phyloP scores from a whole-genome alignment of 2,329 filamentous ascomycete species.

The Tolypocladium pustulatum region DNA sequence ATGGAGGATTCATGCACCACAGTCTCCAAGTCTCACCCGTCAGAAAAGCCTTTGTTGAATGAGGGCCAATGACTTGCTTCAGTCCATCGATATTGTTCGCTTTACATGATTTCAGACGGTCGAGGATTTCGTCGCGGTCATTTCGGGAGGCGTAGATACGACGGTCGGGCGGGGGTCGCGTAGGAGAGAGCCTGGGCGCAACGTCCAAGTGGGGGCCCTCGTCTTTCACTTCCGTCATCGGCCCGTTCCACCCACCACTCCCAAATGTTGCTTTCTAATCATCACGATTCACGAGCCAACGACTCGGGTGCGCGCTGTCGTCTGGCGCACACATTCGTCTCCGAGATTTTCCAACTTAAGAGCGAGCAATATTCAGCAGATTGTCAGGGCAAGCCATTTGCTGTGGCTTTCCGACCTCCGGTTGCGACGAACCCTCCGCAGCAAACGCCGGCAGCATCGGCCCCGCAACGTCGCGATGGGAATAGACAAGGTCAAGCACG shows the following conservation, averaged over 20 bases:
- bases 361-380: background rate
- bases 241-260: background rate
- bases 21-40: background rate
- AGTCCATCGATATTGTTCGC: background rate
- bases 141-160: background rate
- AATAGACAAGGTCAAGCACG: constrained; percentile 56
- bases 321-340: background rate
- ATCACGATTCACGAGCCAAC: background rate
- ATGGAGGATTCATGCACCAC: background rate
- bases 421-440: background rate
- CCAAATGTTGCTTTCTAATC: background rate
- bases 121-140: background rate
- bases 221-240: background rate
- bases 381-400: too few relatives aligned
- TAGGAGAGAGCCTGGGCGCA: background rate
- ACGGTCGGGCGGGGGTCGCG: too few relatives aligned
- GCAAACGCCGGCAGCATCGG: constrained; percentile 10
- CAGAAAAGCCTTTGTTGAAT: background rate
- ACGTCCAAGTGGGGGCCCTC: background rate
- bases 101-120: background rate
- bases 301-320: background rate
- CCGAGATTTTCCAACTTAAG: background rate
- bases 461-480: constrained; percentile 16
- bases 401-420: background rate
- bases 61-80: background rate